A percentile compares a stretch with the other conserved stretches of the same genome.
phyloP scores from a whole-genome alignment of 2,329 filamentous ascomycete species.

The Trichoderma harzianum region DNA sequence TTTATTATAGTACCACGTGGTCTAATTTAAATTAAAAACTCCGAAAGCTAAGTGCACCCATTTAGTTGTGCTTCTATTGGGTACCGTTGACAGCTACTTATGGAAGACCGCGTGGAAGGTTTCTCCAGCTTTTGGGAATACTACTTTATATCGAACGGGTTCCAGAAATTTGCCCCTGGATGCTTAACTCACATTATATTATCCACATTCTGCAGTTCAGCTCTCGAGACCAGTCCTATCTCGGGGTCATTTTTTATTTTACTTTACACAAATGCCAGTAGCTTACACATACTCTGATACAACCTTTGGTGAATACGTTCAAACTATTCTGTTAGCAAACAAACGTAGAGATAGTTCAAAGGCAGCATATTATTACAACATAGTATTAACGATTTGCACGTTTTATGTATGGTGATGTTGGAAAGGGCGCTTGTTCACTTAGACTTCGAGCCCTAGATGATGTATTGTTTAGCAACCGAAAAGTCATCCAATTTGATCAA shows the following conservation, averaged over 20 bases:
- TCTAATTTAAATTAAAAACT: background rate
- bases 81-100: background rate
- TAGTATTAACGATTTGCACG: background rate
- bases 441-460: background rate
- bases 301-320: background rate
- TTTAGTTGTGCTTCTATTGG: background rate
- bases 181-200: background rate
- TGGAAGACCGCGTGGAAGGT: background rate
- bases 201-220: background rate
- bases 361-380: background rate
- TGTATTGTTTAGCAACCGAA: background rate
- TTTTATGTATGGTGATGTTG: background rate
- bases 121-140: background rate
- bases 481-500: background rate
- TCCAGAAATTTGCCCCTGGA: background rate
- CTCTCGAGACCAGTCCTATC: background rate
- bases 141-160: background rate
- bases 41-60: background rate
- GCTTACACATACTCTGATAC: background rate
- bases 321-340: background rate
- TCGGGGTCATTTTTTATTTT: background rate
- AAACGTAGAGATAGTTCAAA: background rate
- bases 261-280: background rate
- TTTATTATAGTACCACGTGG: background rate
- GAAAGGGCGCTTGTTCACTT: background rate